Evolutionary conservation across 768 basidiomycete species (phyloP), one percentile per base, ranked within the genome.

Genomic region (Coprinellus aureogranulatus): DNA sequence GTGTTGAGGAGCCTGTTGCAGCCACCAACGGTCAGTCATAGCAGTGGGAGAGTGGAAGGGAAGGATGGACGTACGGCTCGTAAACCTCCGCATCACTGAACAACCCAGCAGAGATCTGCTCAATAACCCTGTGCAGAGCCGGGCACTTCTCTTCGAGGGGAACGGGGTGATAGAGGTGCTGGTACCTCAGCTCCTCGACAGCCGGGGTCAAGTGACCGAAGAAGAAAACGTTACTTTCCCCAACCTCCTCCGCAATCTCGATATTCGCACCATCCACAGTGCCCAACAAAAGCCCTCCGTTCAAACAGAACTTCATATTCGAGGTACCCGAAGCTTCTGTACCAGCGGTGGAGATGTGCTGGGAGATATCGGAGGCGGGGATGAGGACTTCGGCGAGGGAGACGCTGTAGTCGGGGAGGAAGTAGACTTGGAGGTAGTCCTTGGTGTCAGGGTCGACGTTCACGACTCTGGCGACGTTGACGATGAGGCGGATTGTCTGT

Each of bases 311-410:
- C 72, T 90, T 90, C 88, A 91, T 90, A 74, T 90, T 92, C 6
- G 86, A 89, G 40, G 88, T 89, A 31, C 87, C 88, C 1, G 84
- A 86, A 11, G 89, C 88, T 68, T 98, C 94, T 2, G 96, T 98
- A 37, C 96, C 96, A 2, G 96, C 97, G 14, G 96, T 98, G 23
- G 92, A 94, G 72, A 99, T 98, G 72, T 98, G 96, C 68, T 97
- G 92, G 60, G 86, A 89, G 75, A 98, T 90, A 70, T 98, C 94
- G 27, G 90, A 89, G 12, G 96, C 91, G n/a, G 90, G 91, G 59
- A 94, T 90, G 63, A 94, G 78, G 23, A 94, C 75, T 67, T 93
- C 91, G 1, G 91, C 89, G 46, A 90, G 72, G 46, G 88, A 89
- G 39, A 90, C 92, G 1, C 87, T 89, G 75, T 99, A 99, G 70